These are phyloP conservation scores for Hypseocharis bilobata DNA, from an alignment of 441 rosid genomes.

Conservation along the genomic window DNA sequence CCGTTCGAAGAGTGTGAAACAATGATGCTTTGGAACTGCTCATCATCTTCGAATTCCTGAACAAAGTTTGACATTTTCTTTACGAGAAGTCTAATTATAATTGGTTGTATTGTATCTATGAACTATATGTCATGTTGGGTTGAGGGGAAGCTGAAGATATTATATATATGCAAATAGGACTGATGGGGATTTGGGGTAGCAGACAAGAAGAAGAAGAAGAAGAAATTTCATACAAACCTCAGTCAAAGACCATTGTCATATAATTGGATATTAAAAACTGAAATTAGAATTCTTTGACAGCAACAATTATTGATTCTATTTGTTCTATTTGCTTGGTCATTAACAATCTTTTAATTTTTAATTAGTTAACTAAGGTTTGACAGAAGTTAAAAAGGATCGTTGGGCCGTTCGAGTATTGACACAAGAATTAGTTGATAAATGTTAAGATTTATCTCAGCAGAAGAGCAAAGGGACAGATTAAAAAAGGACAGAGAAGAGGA, in stretches of 20 bases:
- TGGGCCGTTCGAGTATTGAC: too few species aligned
- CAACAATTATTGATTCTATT: too few species aligned
- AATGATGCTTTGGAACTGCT: constrained; percentile 32
- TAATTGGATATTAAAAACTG: constrained; percentile 3
- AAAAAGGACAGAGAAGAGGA: too few species aligned
- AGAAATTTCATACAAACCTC: constrained; percentile 22
- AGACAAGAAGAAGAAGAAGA: constrained; percentile 31
- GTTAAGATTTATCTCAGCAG: too few species aligned
- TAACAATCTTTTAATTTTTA: too few species aligned
- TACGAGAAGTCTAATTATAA: too few species aligned
- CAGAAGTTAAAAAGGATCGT: too few species aligned
- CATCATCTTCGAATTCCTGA: constrained; percentile 45
- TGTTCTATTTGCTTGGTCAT: too few species aligned
- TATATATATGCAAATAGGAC: constrained; percentile 9
- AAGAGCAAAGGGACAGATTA: too few species aligned
- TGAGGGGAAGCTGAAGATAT: constrained; percentile 20
- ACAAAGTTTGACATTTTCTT: constrained; percentile 44
- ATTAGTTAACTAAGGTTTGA: too few species aligned
- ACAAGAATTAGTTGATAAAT: too few species aligned
- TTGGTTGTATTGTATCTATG: not conserved
- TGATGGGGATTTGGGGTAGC: constrained; percentile 14
- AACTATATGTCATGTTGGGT: constrained; percentile 7
- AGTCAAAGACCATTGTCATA: constrained; percentile 24
- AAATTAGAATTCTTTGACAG: constrained; percentile 29
- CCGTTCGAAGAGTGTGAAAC: constrained; percentile 34